Base-by-base conservation (phyloP, 192 early-diverging fungal species). In the Coemansia guatemalensis region DNA sequence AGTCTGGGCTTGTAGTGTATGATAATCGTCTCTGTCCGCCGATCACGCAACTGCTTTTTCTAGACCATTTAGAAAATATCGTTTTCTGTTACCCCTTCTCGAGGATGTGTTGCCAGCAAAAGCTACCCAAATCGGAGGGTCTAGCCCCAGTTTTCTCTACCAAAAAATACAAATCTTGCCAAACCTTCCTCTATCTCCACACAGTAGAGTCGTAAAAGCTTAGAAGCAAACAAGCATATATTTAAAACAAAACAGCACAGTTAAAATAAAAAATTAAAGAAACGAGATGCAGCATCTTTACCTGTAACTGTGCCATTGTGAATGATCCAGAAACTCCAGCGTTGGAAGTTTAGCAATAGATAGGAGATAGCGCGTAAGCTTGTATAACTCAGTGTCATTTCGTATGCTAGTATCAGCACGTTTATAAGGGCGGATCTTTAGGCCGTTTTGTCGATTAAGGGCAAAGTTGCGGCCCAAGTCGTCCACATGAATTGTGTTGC, bases 391-490 rank as follows among this genome's bases (percentile, higher is more conserved):
- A 4, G 74, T 68, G 55, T 92, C 90, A 1, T 69, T 59, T 1
- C 69, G 49, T 17, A 78, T 58, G 8, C 67, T 74, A 9, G 64
- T 58, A 4, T 82, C 82, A 1, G 82, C 83, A 9, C 87, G 78
- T 72, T 87, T 87, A 69, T 87, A 89, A 4, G 86, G 74, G 9
- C 82, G 67, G 41, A 90, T 89, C 69, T 88, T 88, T 20, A 92
- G 67, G 5, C 89, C 89, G 23, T 79, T 83, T 53, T 84, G 81
- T 27, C 82, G 82, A 55, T 92, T 92, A 64, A 92, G 82, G 0
- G 87, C 87, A 85, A 92, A 92, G 58, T 92, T 92, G 17, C 89
- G 75, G 22, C 82, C 75, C 66, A 92, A 58, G 49, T 92, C 90
- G 55, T 92, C 90, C 3, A 92, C 65, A 48, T 92, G 90, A 20